A percentile compares a stretch with the other conserved stretches of the same genome.
Evolutionary conservation across 768 basidiomycete genomes (phyloP).

Genomic region (Galerina marginata): DNA sequence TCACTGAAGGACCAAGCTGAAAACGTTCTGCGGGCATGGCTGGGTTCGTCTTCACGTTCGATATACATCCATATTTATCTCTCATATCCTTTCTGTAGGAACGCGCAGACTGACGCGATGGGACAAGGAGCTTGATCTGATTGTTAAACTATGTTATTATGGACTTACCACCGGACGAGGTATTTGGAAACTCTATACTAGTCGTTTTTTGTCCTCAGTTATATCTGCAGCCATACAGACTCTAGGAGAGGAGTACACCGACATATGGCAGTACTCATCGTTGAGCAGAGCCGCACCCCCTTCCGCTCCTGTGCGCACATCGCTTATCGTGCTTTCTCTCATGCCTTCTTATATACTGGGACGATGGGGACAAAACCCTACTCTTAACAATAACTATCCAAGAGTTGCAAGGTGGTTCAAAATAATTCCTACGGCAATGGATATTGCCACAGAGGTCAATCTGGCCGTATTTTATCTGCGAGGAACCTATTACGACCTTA

Average conservation of each 20-base stretch:
- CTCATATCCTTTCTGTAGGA: constrained; percentile 45
- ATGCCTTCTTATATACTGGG: constrained; percentile 68
- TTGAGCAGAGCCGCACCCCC: constrained; percentile 46
- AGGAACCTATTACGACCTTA: constrained; percentile 79
- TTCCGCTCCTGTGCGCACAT: constrained; percentile 48
- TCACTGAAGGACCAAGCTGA: constrained; percentile 79
- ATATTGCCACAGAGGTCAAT: constrained; percentile 70
- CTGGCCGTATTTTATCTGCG: constrained; percentile 81
- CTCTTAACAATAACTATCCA: constrained; percentile 42
- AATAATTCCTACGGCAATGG: constrained; percentile 54
- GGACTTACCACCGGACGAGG: constrained; percentile 78
- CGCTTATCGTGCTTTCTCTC: constrained; percentile 68
- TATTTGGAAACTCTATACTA: constrained; percentile 29
- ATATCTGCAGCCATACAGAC: constrained; percentile 69
- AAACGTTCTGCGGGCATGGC: constrained; percentile 73
- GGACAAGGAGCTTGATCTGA: constrained; percentile 80
- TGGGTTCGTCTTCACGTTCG: constrained; percentile 55
- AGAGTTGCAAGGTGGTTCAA: constrained; percentile 39
- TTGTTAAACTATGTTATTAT: constrained; percentile 73
- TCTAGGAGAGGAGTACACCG: constrained; percentile 91
- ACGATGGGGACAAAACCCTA: constrained; percentile 47
- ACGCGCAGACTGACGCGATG: constrained; percentile 81
- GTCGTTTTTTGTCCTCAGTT: not conserved
- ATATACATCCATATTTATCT: not conserved
- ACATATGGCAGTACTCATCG: constrained; percentile 75